These are phyloP conservation scores for Didymella sp. DNA, from an alignment of 2,329 filamentous ascomycete species.

Conservation along the genomic window DNA sequence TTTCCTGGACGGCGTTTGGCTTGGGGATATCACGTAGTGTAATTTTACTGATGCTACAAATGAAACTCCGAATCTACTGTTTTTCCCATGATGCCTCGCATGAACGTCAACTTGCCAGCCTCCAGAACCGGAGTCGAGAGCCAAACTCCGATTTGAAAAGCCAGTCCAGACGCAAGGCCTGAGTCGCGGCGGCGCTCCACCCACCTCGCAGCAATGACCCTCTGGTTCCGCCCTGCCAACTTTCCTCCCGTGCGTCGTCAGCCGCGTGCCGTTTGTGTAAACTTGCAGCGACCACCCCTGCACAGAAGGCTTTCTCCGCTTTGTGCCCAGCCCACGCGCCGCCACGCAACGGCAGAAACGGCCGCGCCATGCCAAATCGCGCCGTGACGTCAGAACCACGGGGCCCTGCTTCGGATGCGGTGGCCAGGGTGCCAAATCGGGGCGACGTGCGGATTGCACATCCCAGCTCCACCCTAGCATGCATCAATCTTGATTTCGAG, in stretches of 20 bases:
- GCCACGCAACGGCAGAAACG: constrained; percentile 20
- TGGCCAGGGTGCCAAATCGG: constrained; percentile 13
- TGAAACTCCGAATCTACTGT: not conserved
- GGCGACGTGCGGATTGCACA: constrained; percentile 26
- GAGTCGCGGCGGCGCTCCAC: constrained; percentile 10
- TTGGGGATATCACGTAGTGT: constrained; percentile 30
- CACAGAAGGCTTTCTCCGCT: constrained; percentile 5
- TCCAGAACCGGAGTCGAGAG: no score
- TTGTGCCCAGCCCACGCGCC: constrained; percentile 9
- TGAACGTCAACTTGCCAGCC: not conserved
- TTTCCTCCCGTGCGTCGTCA: constrained; percentile 29
- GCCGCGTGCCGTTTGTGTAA: constrained; percentile 9
- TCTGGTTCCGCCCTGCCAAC: constrained; percentile 30
- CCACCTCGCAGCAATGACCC: constrained; percentile 5
- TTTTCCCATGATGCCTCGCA: not conserved
- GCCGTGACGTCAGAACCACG: constrained; percentile 34
- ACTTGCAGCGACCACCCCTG: constrained; percentile 20
- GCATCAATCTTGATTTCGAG: constrained; percentile 50
- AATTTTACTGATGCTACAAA: constrained; percentile 20
- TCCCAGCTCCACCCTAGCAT: constrained; percentile 30
- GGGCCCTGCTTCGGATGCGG: constrained; percentile 15
- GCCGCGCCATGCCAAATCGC: constrained; percentile 10
- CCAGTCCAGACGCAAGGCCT: not conserved
- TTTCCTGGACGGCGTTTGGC: constrained; percentile 35
- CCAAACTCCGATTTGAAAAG: not conserved